A percentile compares a stretch with the other conserved stretches of the same genome.
phyloP scores from a whole-genome alignment of 108 stramenopile species.

The Nitzschia palea region DNA sequence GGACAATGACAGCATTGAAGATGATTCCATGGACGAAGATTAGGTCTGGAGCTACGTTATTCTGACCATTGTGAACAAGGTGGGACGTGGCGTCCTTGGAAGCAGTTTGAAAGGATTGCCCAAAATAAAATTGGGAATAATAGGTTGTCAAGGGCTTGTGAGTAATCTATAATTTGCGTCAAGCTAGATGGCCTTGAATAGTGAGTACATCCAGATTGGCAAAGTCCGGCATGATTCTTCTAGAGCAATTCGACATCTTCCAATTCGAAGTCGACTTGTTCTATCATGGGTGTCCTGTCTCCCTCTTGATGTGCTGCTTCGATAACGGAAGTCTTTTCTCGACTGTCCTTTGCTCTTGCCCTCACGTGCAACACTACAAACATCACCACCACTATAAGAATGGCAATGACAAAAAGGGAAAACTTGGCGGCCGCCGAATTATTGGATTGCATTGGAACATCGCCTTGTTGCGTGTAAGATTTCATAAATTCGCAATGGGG shows the following conservation, averaged over 20 bases:
- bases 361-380: background rate
- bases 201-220: too few relatives aligned
- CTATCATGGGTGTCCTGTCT: conserved; percentile 1
- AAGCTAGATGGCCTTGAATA: too few relatives aligned
- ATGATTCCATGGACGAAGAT: conserved; percentile 7
- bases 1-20: background rate
- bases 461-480: background rate
- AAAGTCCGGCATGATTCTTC: too few relatives aligned
- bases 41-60: too few relatives aligned
- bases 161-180: too few relatives aligned
- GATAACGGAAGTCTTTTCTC: background rate
- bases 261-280: conserved; percentile 14
- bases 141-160: too few relatives aligned
- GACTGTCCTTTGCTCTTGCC: background rate
- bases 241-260: conserved; percentile 22
- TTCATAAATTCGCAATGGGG: conserved; percentile 22
- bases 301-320: background rate
- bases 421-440: background rate
- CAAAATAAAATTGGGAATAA: too few relatives aligned
- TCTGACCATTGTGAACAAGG: too few relatives aligned
- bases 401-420: background rate
- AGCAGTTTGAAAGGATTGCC: too few relatives aligned
- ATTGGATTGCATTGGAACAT: background rate
- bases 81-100: too few relatives aligned
- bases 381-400: background rate